Percentiles rank a stretch among this genome's conserved stretches.
These are phyloP conservation scores for Clausena lansium DNA, from an alignment of 345 rosid species.

Conservation along the genomic window DNA sequence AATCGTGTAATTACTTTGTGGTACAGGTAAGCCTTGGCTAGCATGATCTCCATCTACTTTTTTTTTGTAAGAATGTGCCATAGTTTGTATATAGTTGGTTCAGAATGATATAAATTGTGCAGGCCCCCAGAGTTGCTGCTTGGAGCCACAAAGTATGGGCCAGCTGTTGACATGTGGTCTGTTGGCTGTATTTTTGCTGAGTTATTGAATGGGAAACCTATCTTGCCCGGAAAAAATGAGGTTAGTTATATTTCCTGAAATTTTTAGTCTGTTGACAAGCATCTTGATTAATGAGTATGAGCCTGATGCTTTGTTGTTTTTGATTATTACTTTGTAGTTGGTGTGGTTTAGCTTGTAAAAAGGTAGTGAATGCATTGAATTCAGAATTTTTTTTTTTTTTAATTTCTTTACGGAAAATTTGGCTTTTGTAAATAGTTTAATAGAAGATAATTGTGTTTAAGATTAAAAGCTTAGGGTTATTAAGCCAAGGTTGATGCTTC, in stretches of 20 bases:
- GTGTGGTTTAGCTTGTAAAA: neutral
- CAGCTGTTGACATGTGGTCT: constrained; percentile 98
- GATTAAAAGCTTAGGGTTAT: neutral
- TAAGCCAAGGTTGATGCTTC: neutral
- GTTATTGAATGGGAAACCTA: constrained; percentile 86
- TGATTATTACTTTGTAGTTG: neutral
- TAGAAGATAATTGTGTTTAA: neutral
- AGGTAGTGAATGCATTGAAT: neutral
- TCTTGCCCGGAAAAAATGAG: constrained; percentile 94
- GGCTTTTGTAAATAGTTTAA: neutral
- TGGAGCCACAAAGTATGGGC: constrained; percentile 94
- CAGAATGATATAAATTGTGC: constrained; percentile 8
- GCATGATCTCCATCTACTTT: neutral
- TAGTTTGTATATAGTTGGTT: constrained; percentile 1
- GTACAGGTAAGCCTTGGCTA: constrained; percentile 69
- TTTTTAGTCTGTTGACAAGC: neutral
- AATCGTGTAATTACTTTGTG: constrained; percentile 95
- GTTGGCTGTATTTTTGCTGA: constrained; percentile 98
- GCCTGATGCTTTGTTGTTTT: neutral
- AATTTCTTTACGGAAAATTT: neutral
- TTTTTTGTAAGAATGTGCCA: neutral
- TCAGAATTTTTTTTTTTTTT: neutral
- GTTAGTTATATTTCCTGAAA: constrained; percentile 26
- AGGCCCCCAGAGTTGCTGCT: constrained; percentile 98
- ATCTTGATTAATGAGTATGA: neutral